A percentile compares a stretch with the other conserved stretches of the same genome.
Conservation (phyloP, 495 filamentous ascomycete genomes). For the Thozetella sp. region DNA sequence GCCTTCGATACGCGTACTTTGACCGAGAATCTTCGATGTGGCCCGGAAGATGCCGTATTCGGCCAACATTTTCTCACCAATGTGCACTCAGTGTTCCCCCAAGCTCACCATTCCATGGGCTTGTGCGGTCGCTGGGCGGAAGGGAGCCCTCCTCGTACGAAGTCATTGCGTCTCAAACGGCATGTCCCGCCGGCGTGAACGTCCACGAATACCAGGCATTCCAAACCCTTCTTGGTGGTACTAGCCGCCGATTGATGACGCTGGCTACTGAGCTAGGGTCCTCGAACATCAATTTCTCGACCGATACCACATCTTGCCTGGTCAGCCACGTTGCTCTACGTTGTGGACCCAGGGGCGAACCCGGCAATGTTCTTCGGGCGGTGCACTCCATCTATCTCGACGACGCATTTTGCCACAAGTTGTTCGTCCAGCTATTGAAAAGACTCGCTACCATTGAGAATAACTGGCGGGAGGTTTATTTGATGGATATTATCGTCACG, state of each 20-base stretch:
- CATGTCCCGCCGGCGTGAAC: slow-evolving; percentile 45
- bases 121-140: slow-evolving; percentile 9
- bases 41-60: slow-evolving; percentile 22
- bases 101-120: slow-evolving; percentile 18
- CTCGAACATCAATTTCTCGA: slow-evolving; percentile 54
- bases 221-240: slow-evolving; percentile 47
- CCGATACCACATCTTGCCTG: slow-evolving; percentile 40
- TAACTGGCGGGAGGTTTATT: slow-evolving; percentile 55
- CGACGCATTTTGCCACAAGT: slow-evolving; percentile 36
- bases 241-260: slow-evolving; percentile 43
- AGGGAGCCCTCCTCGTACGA: slow-evolving; percentile 56
- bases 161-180: slow-evolving; percentile 52
- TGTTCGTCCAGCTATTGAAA: slow-evolving; percentile 39
- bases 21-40: slow-evolving; percentile 24
- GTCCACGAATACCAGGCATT: slow-evolving; percentile 52
- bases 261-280: slow-evolving; percentile 54
- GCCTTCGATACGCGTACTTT: slow-evolving; percentile 24
- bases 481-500: slow-evolving; percentile 50
- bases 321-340: slow-evolving; percentile 45
- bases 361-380: slow-evolving; percentile 29
- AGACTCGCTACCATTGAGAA: slow-evolving; percentile 37
- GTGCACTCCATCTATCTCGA: slow-evolving; percentile 49
- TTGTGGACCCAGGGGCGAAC: slow-evolving; percentile 38
- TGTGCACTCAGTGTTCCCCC: slow-evolving; percentile 30
- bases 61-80: slow-evolving; percentile 38